These are phyloP conservation scores for Amorphotheca resinae DNA, from an alignment of 495 filamentous ascomycete species.

Conservation along the genomic window DNA sequence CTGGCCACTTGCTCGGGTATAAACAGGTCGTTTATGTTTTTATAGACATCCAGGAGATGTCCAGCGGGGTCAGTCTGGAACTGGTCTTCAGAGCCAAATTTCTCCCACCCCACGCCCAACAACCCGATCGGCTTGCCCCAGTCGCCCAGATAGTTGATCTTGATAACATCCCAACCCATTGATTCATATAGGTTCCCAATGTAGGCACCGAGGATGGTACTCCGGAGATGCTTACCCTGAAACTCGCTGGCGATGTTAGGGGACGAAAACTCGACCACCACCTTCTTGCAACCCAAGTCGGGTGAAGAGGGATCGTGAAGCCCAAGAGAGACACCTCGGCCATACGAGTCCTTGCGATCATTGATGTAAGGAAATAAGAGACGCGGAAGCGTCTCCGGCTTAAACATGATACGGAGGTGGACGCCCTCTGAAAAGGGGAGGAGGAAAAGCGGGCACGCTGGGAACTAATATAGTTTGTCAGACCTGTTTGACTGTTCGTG, in stretches of 20 bases:
- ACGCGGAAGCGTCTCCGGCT: slow-evolving; percentile 26
- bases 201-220: slow-evolving; percentile 66
- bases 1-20: slow-evolving; percentile 41
- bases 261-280: slow-evolving; percentile 56
- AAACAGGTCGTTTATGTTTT: slow-evolving; percentile 46
- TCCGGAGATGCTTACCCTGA: slow-evolving; percentile 58
- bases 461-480: slow-evolving; percentile 17
- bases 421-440: slow-evolving; percentile 22
- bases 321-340: slow-evolving; percentile 14
- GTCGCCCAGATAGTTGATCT: slow-evolving; percentile 67
- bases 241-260: slow-evolving; percentile 71
- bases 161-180: slow-evolving; percentile 59
- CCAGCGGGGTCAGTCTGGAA: slow-evolving; percentile 53
- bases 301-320: slow-evolving; percentile 1
- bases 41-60: slow-evolving; percentile 37
- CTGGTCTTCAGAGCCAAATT: slow-evolving; percentile 41
- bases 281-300: slow-evolving; percentile 27
- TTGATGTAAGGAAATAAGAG: slow-evolving; percentile 33
- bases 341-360: slow-evolving; percentile 27
- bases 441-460: slow-evolving; percentile 21
- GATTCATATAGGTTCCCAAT: slow-evolving; percentile 54
- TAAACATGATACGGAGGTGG: slow-evolving; percentile 27
- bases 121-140: slow-evolving; percentile 70
- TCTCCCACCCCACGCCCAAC: slow-evolving; percentile 40
- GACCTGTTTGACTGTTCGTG: too few relatives aligned